A percentile compares a stretch with the other conserved stretches of the same genome.
Conservation (phyloP, 1,284 basidiomycete species). For the Takashimella tepidaria region DNA sequence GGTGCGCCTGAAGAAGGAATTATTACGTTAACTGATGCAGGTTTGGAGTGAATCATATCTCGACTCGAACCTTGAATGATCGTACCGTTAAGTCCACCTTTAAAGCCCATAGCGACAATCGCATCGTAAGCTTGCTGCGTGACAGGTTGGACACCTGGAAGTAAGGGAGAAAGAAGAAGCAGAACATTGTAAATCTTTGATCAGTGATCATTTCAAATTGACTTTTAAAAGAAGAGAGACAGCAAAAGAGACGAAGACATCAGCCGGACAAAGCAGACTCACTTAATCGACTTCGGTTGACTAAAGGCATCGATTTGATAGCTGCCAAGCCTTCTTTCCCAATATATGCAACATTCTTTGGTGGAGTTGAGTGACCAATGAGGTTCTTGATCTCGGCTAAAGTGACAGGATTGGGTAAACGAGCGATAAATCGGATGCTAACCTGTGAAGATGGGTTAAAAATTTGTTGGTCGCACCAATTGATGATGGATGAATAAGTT, state of each 20-base stretch:
- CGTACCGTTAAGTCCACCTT: conserved; percentile 55
- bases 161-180: conserved; percentile 1
- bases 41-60: no score
- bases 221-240: no score
- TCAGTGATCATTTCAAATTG: no score
- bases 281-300: conserved; percentile 79
- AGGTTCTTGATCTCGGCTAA: conserved; percentile 69
- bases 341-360: conserved; percentile 61
- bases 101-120: conserved; percentile 61
- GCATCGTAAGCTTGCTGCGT: conserved; percentile 63
- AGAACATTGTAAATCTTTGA: no score
- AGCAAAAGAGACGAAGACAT: neutral
- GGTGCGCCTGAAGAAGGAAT: no score
- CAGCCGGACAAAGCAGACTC: conserved; percentile 45
- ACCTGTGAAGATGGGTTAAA: conserved; percentile 58
- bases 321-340: conserved; percentile 56
- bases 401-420: conserved; percentile 70
- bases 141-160: conserved; percentile 60
- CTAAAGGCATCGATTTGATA: conserved; percentile 67
- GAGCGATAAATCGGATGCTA: conserved; percentile 65
- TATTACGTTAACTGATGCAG: no score
- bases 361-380: conserved; percentile 48
- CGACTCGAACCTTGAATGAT: no score
- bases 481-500: neutral
- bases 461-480: neutral